These are phyloP conservation scores for Paracoccidioides lutzii DNA, from an alignment of 2,329 filamentous ascomycete genomes.

Conservation along the genomic window DNA sequence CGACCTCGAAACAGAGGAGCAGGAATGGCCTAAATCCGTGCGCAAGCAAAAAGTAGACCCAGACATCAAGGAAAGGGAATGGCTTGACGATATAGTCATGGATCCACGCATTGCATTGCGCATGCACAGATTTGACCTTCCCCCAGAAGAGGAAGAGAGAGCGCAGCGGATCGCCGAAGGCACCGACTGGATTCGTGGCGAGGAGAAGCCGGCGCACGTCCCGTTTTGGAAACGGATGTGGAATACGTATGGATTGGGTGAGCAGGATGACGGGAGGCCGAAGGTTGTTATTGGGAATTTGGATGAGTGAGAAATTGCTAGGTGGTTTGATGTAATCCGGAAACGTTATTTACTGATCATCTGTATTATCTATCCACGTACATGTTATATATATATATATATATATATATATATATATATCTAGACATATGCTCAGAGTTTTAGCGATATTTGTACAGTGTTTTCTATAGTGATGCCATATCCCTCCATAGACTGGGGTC, in stretches of 20 bases:
- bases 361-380: not conserved
- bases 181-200: conserved; percentile 57
- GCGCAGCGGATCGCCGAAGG: conserved; percentile 50
- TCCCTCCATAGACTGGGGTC: no score
- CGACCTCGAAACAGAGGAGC: conserved; percentile 58
- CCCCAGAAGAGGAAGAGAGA: conserved; percentile 54
- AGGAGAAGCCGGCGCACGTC: conserved; percentile 30
- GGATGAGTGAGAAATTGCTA: conserved; percentile 11
- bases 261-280: conserved; percentile 27
- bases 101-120: conserved; percentile 62
- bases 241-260: conserved; percentile 30
- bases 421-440: not conserved
- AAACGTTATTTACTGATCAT: not conserved
- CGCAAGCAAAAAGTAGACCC: conserved; percentile 41
- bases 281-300: conserved; percentile 31
- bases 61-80: conserved; percentile 54
- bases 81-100: conserved; percentile 60
- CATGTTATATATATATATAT: not conserved
- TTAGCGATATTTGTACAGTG: conserved; percentile 1
- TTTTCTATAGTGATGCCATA: conserved; percentile 6
- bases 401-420: not conserved
- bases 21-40: conserved; percentile 71
- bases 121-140: conserved; percentile 68
- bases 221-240: conserved; percentile 28
- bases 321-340: not conserved